Percentiles rank a stretch among this genome's conserved stretches.
phyloP scores from a whole-genome alignment of 2,329 filamentous ascomycete species.

The Madurella mycetomatis region DNA sequence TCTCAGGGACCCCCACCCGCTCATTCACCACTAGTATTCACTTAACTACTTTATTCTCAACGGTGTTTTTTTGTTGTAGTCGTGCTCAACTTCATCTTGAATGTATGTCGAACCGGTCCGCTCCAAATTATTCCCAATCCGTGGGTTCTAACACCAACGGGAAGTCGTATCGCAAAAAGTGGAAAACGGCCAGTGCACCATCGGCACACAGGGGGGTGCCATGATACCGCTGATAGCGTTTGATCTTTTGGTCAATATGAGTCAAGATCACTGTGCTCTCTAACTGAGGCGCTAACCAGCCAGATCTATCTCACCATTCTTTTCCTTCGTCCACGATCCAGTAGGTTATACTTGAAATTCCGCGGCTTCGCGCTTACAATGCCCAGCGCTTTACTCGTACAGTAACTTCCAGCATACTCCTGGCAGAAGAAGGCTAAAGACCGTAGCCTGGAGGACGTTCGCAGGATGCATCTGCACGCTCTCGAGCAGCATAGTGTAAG shows the following conservation, averaged over 20 bases:
- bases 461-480: slow-evolving; percentile 55
- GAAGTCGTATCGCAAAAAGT: slow-evolving; percentile 54
- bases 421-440: slow-evolving; percentile 42
- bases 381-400: slow-evolving; percentile 51
- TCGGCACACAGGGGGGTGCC: slow-evolving; percentile 55
- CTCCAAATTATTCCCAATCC: not conserved
- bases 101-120: slow-evolving; percentile 38
- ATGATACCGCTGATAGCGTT: slow-evolving; percentile 60
- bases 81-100: slow-evolving; percentile 59
- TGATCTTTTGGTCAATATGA: slow-evolving; percentile 55
- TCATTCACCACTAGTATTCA: slow-evolving; percentile 1
- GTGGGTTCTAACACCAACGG: not conserved
- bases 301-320: slow-evolving; percentile 56
- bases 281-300: not conserved
- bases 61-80: slow-evolving; percentile 43
- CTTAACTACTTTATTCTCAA: slow-evolving; percentile 27
- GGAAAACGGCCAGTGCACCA: slow-evolving; percentile 52
- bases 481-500: slow-evolving; percentile 53
- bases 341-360: slow-evolving; percentile 33
- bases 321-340: slow-evolving; percentile 57
- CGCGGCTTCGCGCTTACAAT: not conserved
- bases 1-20: not conserved
- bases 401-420: slow-evolving; percentile 41
- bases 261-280: slow-evolving; percentile 6
- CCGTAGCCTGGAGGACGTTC: slow-evolving; percentile 54